Percentiles rank a stretch among this genome's conserved stretches.
These are phyloP conservation scores for Tillandsia leiboldiana DNA, from an alignment of 176 grass and related monocot species.

Conservation along the genomic window DNA sequence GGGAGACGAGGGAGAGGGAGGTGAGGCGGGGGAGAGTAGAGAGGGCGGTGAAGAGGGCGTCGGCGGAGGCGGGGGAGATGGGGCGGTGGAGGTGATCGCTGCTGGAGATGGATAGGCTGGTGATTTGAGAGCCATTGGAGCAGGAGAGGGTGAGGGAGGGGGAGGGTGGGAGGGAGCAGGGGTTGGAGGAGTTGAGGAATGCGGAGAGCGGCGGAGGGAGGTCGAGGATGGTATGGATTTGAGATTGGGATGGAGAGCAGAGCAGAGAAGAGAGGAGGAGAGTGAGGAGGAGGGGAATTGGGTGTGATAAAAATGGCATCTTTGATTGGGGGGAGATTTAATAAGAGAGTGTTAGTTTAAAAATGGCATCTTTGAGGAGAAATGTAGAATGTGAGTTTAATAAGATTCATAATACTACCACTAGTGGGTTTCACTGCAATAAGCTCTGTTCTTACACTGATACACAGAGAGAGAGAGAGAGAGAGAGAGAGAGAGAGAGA, in stretches of 20 bases:
- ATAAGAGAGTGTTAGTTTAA: neutral
- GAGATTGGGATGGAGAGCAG: slow-evolving; percentile 42
- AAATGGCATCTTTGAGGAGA: neutral
- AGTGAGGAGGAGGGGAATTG: neutral
- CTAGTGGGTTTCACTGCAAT: neutral
- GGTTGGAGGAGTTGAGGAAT: slow-evolving; percentile 22
- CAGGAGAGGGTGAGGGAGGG: slow-evolving; percentile 39
- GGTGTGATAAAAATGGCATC: neutral
- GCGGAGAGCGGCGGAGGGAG: slow-evolving; percentile 28
- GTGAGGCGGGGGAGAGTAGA: slow-evolving; percentile 32
- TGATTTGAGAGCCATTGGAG: slow-evolving; percentile 34
- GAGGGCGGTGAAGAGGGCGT: slow-evolving; percentile 85
- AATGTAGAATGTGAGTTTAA: neutral
- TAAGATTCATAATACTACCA: neutral
- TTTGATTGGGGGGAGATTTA: neutral
- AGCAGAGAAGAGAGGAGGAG: neutral
- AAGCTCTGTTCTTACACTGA: neutral
- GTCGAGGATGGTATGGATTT: slow-evolving; percentile 44
- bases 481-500: too few relatives aligned
- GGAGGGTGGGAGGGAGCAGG: slow-evolving; percentile 42
- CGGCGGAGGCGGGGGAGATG: slow-evolving; percentile 47
- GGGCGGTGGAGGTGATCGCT: slow-evolving; percentile 29
- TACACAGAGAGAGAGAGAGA: neutral
- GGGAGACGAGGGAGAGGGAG: slow-evolving; percentile 41
- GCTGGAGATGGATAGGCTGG: slow-evolving; percentile 38